These are phyloP conservation scores for Cruciata laevipes DNA, from an alignment of 257 asterid species.

Conservation along the genomic window DNA sequence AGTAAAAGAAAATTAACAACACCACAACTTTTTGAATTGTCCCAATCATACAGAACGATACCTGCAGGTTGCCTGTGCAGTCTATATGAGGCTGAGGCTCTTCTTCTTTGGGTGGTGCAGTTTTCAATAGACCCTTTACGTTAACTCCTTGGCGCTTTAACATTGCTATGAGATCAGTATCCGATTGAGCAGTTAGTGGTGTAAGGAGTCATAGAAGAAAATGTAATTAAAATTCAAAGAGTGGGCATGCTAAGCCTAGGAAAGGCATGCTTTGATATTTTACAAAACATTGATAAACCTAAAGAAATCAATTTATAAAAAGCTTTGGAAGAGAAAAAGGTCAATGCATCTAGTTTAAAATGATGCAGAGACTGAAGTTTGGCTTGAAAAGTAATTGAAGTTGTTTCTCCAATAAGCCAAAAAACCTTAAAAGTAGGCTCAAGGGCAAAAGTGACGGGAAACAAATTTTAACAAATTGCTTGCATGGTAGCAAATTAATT, in stretches of 20 bases:
- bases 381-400: neutral
- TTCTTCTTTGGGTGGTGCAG: conserved; percentile 88
- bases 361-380: neutral
- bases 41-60: conserved; percentile 22
- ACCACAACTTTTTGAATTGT: neutral
- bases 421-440: neutral
- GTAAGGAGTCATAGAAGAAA: conserved; percentile 6
- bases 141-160: conserved; percentile 94
- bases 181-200: conserved; percentile 8
- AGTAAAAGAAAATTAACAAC: neutral
- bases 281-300: neutral
- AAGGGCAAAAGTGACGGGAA: conserved; percentile 2
- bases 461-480: neutral
- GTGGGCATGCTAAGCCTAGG: neutral
- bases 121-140: conserved; percentile 88
- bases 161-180: conserved; percentile 53
- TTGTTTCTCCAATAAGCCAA: neutral
- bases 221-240: neutral
- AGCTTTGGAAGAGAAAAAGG: neutral
- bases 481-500: neutral
- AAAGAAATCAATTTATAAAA: neutral
- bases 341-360: neutral
- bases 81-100: conserved; percentile 79
- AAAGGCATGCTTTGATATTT: neutral
- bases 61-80: conserved; percentile 95